Evolutionary conservation across 139 green algal genomes (phyloP).

Genomic region (Tetraselmis chui): DNA sequence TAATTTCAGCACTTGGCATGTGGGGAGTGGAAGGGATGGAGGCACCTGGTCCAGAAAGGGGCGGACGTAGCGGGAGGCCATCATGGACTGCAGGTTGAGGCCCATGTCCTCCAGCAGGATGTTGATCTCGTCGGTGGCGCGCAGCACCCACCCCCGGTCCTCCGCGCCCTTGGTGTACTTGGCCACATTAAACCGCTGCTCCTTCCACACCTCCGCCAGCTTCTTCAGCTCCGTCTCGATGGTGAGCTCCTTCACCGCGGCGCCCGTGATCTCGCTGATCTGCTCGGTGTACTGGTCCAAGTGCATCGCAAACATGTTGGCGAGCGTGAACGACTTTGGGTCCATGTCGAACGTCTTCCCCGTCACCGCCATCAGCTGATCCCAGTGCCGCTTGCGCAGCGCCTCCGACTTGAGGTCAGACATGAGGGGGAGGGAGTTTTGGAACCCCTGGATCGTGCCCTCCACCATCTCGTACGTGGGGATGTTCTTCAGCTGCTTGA

Average conservation of each 20-base stretch:
- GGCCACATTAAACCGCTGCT: slow-evolving; percentile 67
- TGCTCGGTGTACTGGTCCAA: slow-evolving; percentile 62
- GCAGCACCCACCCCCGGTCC: slow-evolving; percentile 67
- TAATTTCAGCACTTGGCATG: no score
- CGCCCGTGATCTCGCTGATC: slow-evolving; percentile 60
- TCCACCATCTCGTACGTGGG: slow-evolving; percentile 59
- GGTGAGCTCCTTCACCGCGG: slow-evolving; percentile 76
- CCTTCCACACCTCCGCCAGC: slow-evolving; percentile 66
- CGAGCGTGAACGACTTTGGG: slow-evolving; percentile 76
- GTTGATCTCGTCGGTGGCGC: slow-evolving; percentile 62
- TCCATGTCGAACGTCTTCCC: slow-evolving; percentile 76
- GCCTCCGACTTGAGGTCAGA: slow-evolving; percentile 73
- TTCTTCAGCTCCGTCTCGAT: slow-evolving; percentile 84
- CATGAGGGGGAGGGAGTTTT: slow-evolving; percentile 75
- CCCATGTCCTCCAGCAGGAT: slow-evolving; percentile 79
- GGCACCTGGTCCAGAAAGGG: slow-evolving; percentile 59
- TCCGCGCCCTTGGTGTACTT: slow-evolving; percentile 63
- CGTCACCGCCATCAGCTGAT: slow-evolving; percentile 63
- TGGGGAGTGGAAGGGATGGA: not conserved
- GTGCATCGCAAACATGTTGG: slow-evolving; percentile 71
- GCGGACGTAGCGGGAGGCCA: slow-evolving; percentile 67
- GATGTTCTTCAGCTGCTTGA: slow-evolving; percentile 57
- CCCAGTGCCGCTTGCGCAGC: slow-evolving; percentile 70
- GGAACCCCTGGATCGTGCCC: slow-evolving; percentile 65
- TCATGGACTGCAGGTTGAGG: slow-evolving; percentile 84